Conservation (phyloP, 179 eudicot species). For the Actinidia arguta region DNA sequence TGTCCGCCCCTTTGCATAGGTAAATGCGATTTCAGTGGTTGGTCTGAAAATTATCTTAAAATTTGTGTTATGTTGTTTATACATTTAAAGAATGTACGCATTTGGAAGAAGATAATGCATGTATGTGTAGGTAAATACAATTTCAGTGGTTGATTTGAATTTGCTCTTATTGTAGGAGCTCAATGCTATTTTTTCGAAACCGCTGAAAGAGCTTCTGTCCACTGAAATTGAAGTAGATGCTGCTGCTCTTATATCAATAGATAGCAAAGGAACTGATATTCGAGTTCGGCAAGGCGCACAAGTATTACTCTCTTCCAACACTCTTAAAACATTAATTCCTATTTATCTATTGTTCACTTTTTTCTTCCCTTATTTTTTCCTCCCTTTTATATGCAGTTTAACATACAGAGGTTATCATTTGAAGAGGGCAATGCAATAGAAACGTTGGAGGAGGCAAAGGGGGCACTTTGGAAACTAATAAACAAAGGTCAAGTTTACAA, state of each 20-base stretch:
- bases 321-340: not conserved
- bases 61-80: not conserved
- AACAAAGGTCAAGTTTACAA: slow-evolving; percentile 62
- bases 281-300: slow-evolving; percentile 98
- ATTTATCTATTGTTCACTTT: not conserved
- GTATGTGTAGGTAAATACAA: too few species aligned
- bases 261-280: slow-evolving; percentile 92
- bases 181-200: slow-evolving; percentile 93
- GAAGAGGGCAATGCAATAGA: slow-evolving; percentile 77
- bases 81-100: not conserved
- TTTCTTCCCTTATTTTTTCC: not conserved
- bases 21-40: too few species aligned
- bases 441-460: slow-evolving; percentile 94
- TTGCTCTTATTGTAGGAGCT: slow-evolving; percentile 62
- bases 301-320: slow-evolving; percentile 42
- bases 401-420: slow-evolving; percentile 91
- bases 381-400: slow-evolving; percentile 59
- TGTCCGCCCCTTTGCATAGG: too few species aligned
- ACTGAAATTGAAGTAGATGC: slow-evolving; percentile 87
- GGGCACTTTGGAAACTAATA: slow-evolving; percentile 79
- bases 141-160: too few species aligned
- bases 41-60: too few species aligned
- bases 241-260: slow-evolving; percentile 94
- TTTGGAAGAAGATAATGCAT: too few species aligned
- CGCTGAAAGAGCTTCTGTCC: slow-evolving; percentile 82